phyloP scores from a whole-genome alignment of 1,284 basidiomycete species.

The Boletellus deceptivus region DNA sequence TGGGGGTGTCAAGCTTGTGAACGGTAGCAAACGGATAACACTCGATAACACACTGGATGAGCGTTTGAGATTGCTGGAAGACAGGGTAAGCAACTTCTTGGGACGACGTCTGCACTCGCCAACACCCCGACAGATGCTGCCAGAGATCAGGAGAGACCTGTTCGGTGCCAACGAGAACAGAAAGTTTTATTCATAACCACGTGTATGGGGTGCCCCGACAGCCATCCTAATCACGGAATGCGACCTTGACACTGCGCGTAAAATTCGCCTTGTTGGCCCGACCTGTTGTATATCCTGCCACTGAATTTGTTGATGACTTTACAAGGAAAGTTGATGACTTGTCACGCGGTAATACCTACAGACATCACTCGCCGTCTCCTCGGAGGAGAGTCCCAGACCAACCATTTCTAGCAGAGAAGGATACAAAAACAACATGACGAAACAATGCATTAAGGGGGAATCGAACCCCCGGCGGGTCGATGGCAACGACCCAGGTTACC shows the following conservation, averaged over 20 bases:
- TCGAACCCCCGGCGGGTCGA: slow-evolving; percentile 73
- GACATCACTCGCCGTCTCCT: too few species aligned
- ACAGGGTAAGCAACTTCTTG: slow-evolving; percentile 57
- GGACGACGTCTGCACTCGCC: not conserved
- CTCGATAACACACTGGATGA: slow-evolving; percentile 93
- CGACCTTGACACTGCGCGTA: not conserved
- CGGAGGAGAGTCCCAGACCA: too few species aligned
- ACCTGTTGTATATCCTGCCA: too few species aligned
- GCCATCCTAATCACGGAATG: not conserved
- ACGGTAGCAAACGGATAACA: slow-evolving; percentile 73
- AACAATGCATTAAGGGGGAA: slow-evolving; percentile 42
- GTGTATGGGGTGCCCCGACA: not conserved
- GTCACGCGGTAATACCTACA: too few species aligned
- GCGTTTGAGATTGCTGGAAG: slow-evolving; percentile 81
- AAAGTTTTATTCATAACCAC: slow-evolving; percentile 69
- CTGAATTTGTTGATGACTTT: too few species aligned
- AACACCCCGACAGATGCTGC: slow-evolving; percentile 71
- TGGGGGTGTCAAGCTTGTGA: slow-evolving; percentile 80
- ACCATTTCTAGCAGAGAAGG: too few species aligned
- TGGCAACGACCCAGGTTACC: slow-evolving; percentile 32
- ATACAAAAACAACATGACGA: not conserved
- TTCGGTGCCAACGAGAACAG: slow-evolving; percentile 87
- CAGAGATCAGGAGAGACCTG: slow-evolving; percentile 82
- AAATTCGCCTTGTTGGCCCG: too few species aligned
- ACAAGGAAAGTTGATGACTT: too few species aligned